These are phyloP conservation scores for Curvularia sp. DNA, from an alignment of 2,329 filamentous ascomycete genomes.

Conservation along the genomic window DNA sequence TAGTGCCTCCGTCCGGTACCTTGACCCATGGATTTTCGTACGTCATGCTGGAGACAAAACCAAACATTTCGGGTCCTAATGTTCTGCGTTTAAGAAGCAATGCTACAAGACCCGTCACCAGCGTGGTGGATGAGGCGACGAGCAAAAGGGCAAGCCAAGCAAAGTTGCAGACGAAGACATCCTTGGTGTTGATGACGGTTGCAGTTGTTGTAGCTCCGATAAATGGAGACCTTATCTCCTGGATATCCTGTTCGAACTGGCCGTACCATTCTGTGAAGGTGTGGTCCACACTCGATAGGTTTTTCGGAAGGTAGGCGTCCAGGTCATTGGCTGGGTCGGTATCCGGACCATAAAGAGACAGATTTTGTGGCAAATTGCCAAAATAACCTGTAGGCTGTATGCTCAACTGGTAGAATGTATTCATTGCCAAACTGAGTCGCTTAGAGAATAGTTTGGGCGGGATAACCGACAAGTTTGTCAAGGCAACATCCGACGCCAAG, in stretches of 20 bases:
- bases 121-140: slow-evolving; percentile 14
- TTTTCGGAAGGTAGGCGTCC: slow-evolving; percentile 31
- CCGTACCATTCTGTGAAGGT: slow-evolving; percentile 29
- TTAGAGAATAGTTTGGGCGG: slow-evolving; percentile 26
- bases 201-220: slow-evolving; percentile 38
- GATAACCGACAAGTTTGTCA: slow-evolving; percentile 24
- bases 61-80: slow-evolving; percentile 46
- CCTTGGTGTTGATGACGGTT: slow-evolving; percentile 8
- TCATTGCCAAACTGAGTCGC: slow-evolving; percentile 33
- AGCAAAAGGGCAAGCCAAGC: slow-evolving; percentile 39
- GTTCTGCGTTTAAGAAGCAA: slow-evolving; percentile 38
- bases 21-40: slow-evolving; percentile 46
- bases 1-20: slow-evolving; percentile 39
- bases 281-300: slow-evolving; percentile 24
- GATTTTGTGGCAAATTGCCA: slow-evolving; percentile 29
- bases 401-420: slow-evolving; percentile 45
- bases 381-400: slow-evolving; percentile 34
- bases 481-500: slow-evolving; percentile 1
- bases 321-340: slow-evolving; percentile 32
- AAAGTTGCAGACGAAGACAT: slow-evolving; percentile 40
- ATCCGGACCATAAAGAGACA: slow-evolving; percentile 37
- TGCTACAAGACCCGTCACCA: slow-evolving; percentile 8
- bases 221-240: slow-evolving; percentile 23
- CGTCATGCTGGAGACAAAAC: slow-evolving; percentile 48
- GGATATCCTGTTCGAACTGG: no score